phyloP scores from a whole-genome alignment of 176 grass and related monocot genomes.

The Carex cristatella region DNA sequence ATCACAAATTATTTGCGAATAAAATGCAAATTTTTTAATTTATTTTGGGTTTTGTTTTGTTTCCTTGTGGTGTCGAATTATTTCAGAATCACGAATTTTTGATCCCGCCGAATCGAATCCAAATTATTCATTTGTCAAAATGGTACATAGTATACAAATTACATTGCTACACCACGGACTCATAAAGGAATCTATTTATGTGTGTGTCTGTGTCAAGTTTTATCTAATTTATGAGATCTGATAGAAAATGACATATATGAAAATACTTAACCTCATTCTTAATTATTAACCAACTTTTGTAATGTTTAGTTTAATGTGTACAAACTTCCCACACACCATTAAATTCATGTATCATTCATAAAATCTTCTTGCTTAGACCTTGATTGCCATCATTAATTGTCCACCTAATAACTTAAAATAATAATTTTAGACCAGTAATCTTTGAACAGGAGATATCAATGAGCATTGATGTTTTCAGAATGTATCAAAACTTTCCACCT shows the following conservation, averaged over 20 bases:
- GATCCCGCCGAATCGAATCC: too few species aligned
- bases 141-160: neutral
- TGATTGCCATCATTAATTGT: neutral
- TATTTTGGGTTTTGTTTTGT: too few species aligned
- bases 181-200: too few species aligned
- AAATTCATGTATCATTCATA: conserved; percentile 6
- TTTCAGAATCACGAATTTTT: too few species aligned
- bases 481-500: neutral
- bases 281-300: conserved; percentile 6
- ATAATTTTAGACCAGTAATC: neutral
- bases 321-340: conserved; percentile 14
- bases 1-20: too few species aligned
- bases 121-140: too few species aligned
- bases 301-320: conserved; percentile 12
- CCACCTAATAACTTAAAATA: neutral
- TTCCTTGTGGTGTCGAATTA: too few species aligned
- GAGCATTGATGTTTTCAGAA: neutral
- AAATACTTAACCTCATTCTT: neutral
- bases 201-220: neutral
- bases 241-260: conserved; percentile 15
- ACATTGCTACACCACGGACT: too few species aligned
- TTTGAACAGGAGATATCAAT: neutral
- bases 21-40: too few species aligned
- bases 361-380: neutral
- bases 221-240: conserved; percentile 7